A percentile compares a stretch with the other conserved stretches of the same genome.
These are phyloP conservation scores for Linderina pennispora DNA, from an alignment of 192 early-diverging fungal genomes.

Conservation along the genomic window DNA sequence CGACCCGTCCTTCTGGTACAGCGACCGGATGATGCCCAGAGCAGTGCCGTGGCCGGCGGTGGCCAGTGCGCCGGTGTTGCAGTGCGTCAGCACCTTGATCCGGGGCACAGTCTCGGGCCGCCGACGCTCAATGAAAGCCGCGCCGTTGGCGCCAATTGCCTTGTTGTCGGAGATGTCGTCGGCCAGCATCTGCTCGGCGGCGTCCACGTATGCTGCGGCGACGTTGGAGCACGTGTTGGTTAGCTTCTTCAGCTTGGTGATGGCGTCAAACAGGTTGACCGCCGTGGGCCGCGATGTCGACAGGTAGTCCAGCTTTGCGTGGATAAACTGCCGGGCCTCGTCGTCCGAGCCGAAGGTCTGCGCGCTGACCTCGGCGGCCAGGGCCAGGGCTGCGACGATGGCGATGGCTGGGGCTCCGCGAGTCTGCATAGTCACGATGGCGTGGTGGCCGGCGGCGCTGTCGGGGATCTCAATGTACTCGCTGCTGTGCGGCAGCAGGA, in stretches of 20 bases:
- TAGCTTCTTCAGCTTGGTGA: conserved; percentile 37
- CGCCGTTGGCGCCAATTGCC: conserved; percentile 77
- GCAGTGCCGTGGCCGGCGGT: conserved; percentile 89
- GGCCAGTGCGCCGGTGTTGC: conserved; percentile 90
- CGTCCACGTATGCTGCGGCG: conserved; percentile 56
- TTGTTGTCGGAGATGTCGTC: conserved; percentile 84
- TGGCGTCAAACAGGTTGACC: conserved; percentile 91
- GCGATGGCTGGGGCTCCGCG: conserved; percentile 95
- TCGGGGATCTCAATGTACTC: conserved; percentile 63
- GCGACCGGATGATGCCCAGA: conserved; percentile 82
- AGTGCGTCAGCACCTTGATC: conserved; percentile 84
- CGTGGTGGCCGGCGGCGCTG: conserved; percentile 69
- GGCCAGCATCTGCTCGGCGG: conserved; percentile 78
- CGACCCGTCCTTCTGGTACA: conserved; percentile 45
- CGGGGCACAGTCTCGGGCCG: not conserved
- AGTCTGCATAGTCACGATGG: conserved; percentile 91
- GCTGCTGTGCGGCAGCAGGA: conserved; percentile 80
- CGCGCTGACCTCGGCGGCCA: conserved; percentile 67
- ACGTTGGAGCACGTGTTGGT: conserved; percentile 36
- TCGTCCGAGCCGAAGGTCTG: conserved; percentile 19
- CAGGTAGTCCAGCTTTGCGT: conserved; percentile 63
- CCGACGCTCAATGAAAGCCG: conserved; percentile 36
- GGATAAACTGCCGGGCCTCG: conserved; percentile 49
- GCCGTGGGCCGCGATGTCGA: conserved; percentile 92
- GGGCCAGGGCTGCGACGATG: conserved; percentile 86